Evolutionary conservation across 768 basidiomycete genomes (phyloP), one percentile per base, ranked within the genome.

Genomic region (Suillus occidentalis): DNA sequence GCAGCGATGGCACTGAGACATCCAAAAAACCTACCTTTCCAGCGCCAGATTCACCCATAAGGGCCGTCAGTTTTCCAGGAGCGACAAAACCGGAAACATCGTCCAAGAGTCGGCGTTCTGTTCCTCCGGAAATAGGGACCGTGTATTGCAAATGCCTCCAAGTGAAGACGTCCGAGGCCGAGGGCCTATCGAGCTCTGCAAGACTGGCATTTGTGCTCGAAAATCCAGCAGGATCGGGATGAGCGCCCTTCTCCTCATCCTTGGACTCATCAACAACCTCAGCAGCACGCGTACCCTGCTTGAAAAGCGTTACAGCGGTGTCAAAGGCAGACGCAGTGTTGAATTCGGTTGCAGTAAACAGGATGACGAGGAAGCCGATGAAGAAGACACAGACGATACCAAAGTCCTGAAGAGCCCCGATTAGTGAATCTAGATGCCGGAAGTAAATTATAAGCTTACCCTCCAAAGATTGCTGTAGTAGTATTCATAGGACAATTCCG

Each of bases 31-130:
- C 36, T 64, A 67, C 58, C 79, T 79, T 70, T 77, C 88, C 89
- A 50, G 91, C 91, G 61, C 91, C 91, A 65, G 88, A 89, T 16
- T 89, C 89, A 66, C 94, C 94, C 92, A 96, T 94, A 12, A 96
- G 82, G 1, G 93, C 94, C 0, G 94, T 94, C 66, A 95, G 75
- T n/a, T 88, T 92, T 3, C 93, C 94, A 12, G 94, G 94, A 69
- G 89, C 89, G 50, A 93, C 90, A 71, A 88, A 94, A 0, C 93
- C 93, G 66, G 82, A 84, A 20, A 95, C 86, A 67, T 92, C 87
- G 69, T 93, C 86, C 43, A 95, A 83, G 12, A 95, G 80, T 50
- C 85, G 82, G 9, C 78, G 81, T 2, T 42, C 3, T 16, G 80
- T 81, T 9, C 89, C 90, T 31, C 83, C 83, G 1, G 86, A 80